Evolutionary conservation across 768 basidiomycete species (phyloP).

Genomic region (Phlebiopsis flavidoalba): DNA sequence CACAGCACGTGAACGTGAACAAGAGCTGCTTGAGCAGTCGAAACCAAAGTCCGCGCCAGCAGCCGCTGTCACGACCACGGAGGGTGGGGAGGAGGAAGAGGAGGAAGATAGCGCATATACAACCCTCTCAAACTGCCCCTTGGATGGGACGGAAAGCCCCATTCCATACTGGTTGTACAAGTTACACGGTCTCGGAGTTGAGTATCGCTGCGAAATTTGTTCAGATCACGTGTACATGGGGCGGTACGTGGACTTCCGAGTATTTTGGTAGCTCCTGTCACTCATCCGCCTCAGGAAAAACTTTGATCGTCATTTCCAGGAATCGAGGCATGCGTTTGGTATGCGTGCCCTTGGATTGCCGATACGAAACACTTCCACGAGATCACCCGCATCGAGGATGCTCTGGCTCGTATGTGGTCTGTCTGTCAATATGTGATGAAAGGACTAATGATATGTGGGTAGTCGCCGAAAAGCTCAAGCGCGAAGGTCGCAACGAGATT

Average conservation of each 20-base stretch:
- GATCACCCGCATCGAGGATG: constrained; percentile 96
- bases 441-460: background rate
- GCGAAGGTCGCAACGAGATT: constrained; percentile 92
- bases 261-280: background rate
- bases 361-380: constrained; percentile 98
- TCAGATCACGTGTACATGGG: constrained; percentile 97
- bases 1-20: constrained; percentile 96
- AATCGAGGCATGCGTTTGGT: constrained; percentile 95
- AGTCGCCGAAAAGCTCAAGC: constrained; percentile 98
- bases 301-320: constrained; percentile 96
- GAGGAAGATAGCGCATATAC: constrained; percentile 96
- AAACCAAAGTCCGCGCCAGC: constrained; percentile 45
- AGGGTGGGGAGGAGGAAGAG: constrained; percentile 74
- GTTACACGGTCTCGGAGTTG: constrained; percentile 95
- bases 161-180: constrained; percentile 99
- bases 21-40: constrained; percentile 76
- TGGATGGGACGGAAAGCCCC: constrained; percentile 98
- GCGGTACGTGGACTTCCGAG: constrained; percentile 44
- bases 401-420: constrained; percentile 72
- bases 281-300: constrained; percentile 63
- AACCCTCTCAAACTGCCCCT: constrained; percentile 96
- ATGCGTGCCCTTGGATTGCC: constrained; percentile 97
- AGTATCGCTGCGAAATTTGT: constrained; percentile 97
- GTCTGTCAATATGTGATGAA: background rate
- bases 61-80: constrained; percentile 39